Base-by-base conservation (phyloP, 176 grass and related monocot genomes). In the Ensete glaucum region DNA sequence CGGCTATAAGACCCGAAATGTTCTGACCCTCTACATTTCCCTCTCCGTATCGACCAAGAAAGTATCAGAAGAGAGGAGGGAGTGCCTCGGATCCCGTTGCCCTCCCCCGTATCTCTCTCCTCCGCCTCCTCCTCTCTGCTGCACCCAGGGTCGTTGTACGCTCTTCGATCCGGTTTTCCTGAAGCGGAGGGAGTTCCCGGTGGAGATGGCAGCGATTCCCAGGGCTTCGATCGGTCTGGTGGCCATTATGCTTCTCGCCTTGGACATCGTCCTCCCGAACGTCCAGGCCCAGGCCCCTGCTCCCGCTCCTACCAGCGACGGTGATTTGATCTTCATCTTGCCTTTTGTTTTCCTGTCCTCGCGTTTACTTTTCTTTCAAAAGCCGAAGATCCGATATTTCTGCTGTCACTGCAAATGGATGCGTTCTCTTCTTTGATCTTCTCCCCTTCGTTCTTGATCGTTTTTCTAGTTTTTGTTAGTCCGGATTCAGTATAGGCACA, bases 301-400 rank as follows among this genome's bases (percentile, higher is more conserved):
- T 23, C 27, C 67, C 3, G 67, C 67, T 43, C 67, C 67, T 9
- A 70, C 67, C 67, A 70, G 67, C 67, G 67, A 70, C 14, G 67
- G 67, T 70, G 19, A 23, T 24, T 63, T 7, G 27, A 50, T 70
- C 48, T 49, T 48, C 10, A 4, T 1, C 14, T n/a, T 10, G 34
- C 7, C 5, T 17, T 62, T 9, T 62, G 57, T 8, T 62, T 15
- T 62, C 34, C 34, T 0, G 4, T 43, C 34, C 34, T 6, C 4
- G 2, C 20, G 57, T 62, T 62, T 6, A 8, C 9, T 19, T 62
- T 11, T 57, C 16, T 17, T 57, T 43, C 34, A 57, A 5, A 57
- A 13, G 16, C 16, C 16, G 13, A 57, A 57, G 54, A 57, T 57
- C 54, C 16, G 11, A 57, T 57, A 11, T 57, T 17, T 57, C 13